phyloP scores from a whole-genome alignment of 106 monocot genomes.

The Allium sativum region DNA sequence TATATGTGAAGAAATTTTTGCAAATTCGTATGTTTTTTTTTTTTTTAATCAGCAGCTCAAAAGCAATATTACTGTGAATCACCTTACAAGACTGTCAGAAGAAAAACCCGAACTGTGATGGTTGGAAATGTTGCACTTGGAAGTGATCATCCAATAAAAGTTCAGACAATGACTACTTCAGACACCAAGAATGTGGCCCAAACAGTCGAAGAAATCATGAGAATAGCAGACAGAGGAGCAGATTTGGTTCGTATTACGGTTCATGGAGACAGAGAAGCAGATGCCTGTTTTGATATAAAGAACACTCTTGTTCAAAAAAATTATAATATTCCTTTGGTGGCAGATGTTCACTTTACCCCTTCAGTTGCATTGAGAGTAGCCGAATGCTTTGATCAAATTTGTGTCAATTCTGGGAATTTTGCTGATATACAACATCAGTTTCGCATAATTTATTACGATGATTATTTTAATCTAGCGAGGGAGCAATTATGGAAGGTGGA shows the following conservation, averaged over 20 bases:
- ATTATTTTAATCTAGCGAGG: too few species aligned
- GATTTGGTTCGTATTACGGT: slow-evolving; percentile 96
- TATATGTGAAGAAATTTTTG: not conserved
- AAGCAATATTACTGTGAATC: slow-evolving; percentile 98
- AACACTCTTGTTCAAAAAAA: slow-evolving; percentile 89
- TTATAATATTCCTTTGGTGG: slow-evolving; percentile 95
- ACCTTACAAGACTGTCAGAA: slow-evolving; percentile 62
- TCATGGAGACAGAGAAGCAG: slow-evolving; percentile 96
- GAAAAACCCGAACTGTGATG: slow-evolving; percentile 91
- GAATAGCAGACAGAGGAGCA: slow-evolving; percentile 98
- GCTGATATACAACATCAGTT: too few species aligned
- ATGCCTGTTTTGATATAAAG: slow-evolving; percentile 99
- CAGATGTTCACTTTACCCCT: slow-evolving; percentile 98
- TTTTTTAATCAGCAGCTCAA: slow-evolving; percentile 50
- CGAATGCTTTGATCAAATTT: slow-evolving; percentile 98
- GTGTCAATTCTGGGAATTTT: slow-evolving; percentile 99
- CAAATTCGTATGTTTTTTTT: not conserved
- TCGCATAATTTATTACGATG: too few species aligned
- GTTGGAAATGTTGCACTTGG: slow-evolving; percentile 90
- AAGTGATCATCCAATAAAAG: slow-evolving; percentile 82
- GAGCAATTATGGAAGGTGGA: too few species aligned
- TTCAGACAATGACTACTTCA: slow-evolving; percentile 98
- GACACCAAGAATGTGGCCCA: slow-evolving; percentile 92
- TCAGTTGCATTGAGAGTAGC: slow-evolving; percentile 90
- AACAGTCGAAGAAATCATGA: slow-evolving; percentile 98